Evolutionary conservation across 805 yeast species (phyloP), one percentile per base, ranked within the genome.

Genomic region (Monosporozyma siamensis): DNA sequence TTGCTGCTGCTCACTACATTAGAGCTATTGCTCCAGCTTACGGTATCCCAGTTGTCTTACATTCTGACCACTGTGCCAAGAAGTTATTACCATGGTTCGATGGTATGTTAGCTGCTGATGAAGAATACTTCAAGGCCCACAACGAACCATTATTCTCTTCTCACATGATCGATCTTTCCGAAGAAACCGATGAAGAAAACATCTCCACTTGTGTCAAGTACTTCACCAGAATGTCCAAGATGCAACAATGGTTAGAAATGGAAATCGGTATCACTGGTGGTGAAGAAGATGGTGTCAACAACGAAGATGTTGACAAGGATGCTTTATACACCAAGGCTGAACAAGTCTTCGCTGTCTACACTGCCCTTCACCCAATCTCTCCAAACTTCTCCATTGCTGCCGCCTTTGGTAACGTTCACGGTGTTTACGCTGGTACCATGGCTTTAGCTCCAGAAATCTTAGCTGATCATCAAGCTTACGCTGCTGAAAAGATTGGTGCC

Each of bases 211-310:
- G 97, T 78, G 95, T 71, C 70, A 82, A 86, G 73, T 92, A 92
- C 80, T 90, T 92, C 74, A 75, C 75, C 69, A 86, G 95, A 73
- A 87, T 86, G 80, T 72, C 94, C 68, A 87, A 84, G 74, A 75
- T 90, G 79, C 75, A 78, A 73, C 97, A 90, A 76, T 92, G 92
- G 92, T 80, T 92, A 67, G 98, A 92, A 79, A 92, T 92, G 98
- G 98, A 92, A 78, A 92, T 92, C 67, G 98, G 98, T 80, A 92
- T 92, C 80, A 92, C 98, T 68, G 98, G 98, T 74, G 98, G 98
- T 82, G 98, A 92, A 77, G 98, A 92, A 75, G 98, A 92, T 67
- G 98, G 98, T 81, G 98, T 92, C 63, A 92, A 92, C 82, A 92
- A 92, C 80, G 94, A 90, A 71, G 76, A 79, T 68, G 96, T 86